Percentiles rank a stretch among this genome's conserved stretches.
These are phyloP conservation scores for Trichosanthes cucumerina DNA, from an alignment of 306 rosid genomes.

Conservation along the genomic window DNA sequence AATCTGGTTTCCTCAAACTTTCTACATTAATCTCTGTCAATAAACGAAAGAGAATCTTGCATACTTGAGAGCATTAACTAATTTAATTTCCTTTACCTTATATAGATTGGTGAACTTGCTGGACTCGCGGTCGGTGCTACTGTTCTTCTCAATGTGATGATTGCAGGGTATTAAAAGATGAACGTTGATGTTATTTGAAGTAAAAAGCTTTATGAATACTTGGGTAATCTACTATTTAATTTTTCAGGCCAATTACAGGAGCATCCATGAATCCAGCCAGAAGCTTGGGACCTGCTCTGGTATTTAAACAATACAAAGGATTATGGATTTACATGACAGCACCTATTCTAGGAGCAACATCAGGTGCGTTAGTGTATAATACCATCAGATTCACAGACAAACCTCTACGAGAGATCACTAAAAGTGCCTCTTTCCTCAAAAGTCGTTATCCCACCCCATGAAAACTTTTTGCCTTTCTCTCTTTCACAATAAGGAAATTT, in stretches of 20 bases:
- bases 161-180: slow-evolving; percentile 40
- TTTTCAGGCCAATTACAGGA: slow-evolving; percentile 56
- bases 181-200: neutral
- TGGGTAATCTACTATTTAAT: neutral
- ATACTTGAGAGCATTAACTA: neutral
- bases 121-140: slow-evolving; percentile 74
- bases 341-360: slow-evolving; percentile 42
- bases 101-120: slow-evolving; percentile 80
- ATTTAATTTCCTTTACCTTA: neutral
- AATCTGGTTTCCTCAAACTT: neutral
- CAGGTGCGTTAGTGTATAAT: slow-evolving; percentile 60
- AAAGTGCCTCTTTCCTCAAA: slow-evolving; percentile 44
- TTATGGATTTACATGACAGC: slow-evolving; percentile 51
- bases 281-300: slow-evolving; percentile 69
- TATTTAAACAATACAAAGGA: slow-evolving; percentile 24
- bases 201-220: neutral
- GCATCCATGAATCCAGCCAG: slow-evolving; percentile 94
- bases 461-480: too few species aligned
- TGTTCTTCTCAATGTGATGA: slow-evolving; percentile 55
- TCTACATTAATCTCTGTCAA: neutral
- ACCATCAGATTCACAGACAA: slow-evolving; percentile 48
- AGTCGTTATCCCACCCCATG: neutral
- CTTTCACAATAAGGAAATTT: neutral
- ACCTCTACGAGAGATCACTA: slow-evolving; percentile 52
- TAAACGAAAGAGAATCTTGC: neutral